Evolutionary conservation across 768 basidiomycete genomes (phyloP).

Genomic region (Pleurotus ostreatus): DNA sequence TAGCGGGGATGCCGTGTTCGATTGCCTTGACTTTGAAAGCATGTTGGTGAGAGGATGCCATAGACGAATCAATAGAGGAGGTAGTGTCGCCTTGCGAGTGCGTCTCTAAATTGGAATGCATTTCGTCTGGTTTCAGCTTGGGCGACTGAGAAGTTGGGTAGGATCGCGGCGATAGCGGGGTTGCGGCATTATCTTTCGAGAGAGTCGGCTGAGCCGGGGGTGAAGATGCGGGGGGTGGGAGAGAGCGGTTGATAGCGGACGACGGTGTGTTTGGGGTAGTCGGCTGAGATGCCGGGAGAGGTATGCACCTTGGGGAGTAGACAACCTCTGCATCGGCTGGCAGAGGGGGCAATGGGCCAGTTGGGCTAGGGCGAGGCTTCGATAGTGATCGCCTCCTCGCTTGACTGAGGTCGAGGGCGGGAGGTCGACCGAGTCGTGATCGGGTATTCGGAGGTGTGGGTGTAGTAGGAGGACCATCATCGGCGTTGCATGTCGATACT

Average conservation of each 20-base stretch:
- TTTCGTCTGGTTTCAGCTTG: not conserved
- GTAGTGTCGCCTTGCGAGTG: conserved; percentile 23
- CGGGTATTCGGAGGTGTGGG: not conserved
- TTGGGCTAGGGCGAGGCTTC: conserved; percentile 5
- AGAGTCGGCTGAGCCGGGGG: not conserved
- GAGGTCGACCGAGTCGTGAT: conserved; percentile 2
- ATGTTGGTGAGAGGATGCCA: conserved; percentile 8
- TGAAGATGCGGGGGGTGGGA: conserved; percentile 15
- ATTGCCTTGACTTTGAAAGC: conserved; percentile 14
- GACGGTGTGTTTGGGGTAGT: conserved; percentile 12
- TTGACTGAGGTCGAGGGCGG: conserved; percentile 2
- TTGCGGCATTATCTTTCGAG: no score
- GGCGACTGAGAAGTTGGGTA: not conserved
- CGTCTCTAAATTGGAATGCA: conserved; percentile 13
- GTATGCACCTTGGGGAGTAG: conserved; percentile 8
- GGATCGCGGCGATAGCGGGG: not conserved
- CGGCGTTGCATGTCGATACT: no score
- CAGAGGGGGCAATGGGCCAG: not conserved
- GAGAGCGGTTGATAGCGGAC: conserved; percentile 11
- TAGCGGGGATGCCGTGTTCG: conserved; percentile 15
- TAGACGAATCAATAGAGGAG: conserved; percentile 17
- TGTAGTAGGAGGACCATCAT: not conserved
- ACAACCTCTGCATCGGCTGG: not conserved
- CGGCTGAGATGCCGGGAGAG: conserved; percentile 12
- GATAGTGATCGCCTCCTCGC: not conserved